phyloP scores from a whole-genome alignment of 2,329 filamentous ascomycete genomes.

The Juglanconis oblonga region DNA sequence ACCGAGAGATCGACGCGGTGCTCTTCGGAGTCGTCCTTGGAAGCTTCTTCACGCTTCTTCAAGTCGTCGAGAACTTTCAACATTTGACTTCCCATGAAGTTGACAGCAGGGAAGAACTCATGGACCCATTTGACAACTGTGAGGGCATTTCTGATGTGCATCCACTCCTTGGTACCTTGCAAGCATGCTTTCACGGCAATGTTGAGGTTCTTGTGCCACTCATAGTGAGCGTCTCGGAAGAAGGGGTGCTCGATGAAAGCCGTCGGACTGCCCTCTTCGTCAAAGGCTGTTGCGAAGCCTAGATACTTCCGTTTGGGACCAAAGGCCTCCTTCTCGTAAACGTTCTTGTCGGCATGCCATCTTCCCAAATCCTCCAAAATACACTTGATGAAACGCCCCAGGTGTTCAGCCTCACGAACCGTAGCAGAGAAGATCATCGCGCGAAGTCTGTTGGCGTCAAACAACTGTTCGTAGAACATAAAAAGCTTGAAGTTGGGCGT shows the following conservation, averaged over 20 bases:
- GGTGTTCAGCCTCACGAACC: slow-evolving; percentile 83
- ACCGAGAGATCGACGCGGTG: slow-evolving; percentile 72
- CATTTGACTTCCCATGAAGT: slow-evolving; percentile 76
- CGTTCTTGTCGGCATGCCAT: slow-evolving; percentile 77
- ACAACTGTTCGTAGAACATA: slow-evolving; percentile 78
- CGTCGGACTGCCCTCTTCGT: slow-evolving; percentile 66
- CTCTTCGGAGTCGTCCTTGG: slow-evolving; percentile 44
- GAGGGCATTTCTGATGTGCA: slow-evolving; percentile 96
- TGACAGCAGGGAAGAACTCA: slow-evolving; percentile 81
- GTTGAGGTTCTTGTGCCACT: slow-evolving; percentile 85
- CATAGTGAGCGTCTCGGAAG: slow-evolving; percentile 80
- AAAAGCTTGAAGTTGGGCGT: slow-evolving; percentile 85
- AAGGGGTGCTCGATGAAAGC: slow-evolving; percentile 78
- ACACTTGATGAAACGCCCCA: slow-evolving; percentile 87
- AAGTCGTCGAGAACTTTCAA: slow-evolving; percentile 64
- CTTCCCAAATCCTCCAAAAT: slow-evolving; percentile 73
- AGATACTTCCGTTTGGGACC: slow-evolving; percentile 56
- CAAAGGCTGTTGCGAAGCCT: slow-evolving; percentile 75
- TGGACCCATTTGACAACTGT: slow-evolving; percentile 80
- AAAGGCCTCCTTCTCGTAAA: slow-evolving; percentile 81
- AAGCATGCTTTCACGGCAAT: slow-evolving; percentile 79
- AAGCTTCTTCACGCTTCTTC: slow-evolving; percentile 55
- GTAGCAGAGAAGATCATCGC: slow-evolving; percentile 86
- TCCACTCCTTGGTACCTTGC: slow-evolving; percentile 75
- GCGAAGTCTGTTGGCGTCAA: slow-evolving; percentile 77